These are phyloP conservation scores for Cryomyces minteri DNA, from an alignment of 495 filamentous ascomycete genomes.

Conservation along the genomic window DNA sequence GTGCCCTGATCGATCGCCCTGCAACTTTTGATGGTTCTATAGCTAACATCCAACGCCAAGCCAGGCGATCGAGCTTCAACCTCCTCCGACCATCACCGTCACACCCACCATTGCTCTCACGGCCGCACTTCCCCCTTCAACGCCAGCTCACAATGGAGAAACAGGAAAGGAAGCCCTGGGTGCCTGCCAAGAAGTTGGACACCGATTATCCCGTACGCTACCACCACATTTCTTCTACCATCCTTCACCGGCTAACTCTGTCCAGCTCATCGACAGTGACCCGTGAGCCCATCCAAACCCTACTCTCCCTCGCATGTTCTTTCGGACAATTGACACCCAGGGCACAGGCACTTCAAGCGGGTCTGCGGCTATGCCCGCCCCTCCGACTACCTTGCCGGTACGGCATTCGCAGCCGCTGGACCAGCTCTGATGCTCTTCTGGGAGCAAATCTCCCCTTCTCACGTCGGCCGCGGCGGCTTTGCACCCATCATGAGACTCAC, in stretches of 20 bases:
- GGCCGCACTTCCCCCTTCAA: background rate
- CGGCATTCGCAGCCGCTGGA: conserved; percentile 41
- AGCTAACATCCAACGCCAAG: too few relatives aligned
- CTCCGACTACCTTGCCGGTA: conserved; percentile 60
- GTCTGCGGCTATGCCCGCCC: conserved; percentile 72
- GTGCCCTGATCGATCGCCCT: too few relatives aligned
- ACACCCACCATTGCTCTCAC: background rate
- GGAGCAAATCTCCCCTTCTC: conserved; percentile 70
- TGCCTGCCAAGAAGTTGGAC: conserved; percentile 55
- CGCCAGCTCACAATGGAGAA: conserved; percentile 5
- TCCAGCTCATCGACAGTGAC: conserved; percentile 90
- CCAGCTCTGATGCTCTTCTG: conserved; percentile 55
- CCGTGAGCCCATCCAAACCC: conserved; percentile 43
- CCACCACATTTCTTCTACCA: background rate
- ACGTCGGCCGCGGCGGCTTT: conserved; percentile 63
- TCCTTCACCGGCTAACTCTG: conserved; percentile 8
- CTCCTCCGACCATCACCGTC: background rate
- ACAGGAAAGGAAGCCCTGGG: conserved; percentile 28
- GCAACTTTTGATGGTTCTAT: too few relatives aligned
- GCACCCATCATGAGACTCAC: conserved; percentile 64
- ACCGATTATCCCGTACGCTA: conserved; percentile 63
- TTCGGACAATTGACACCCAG: background rate
- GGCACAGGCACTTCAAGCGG: conserved; percentile 64
- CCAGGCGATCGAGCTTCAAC: background rate
- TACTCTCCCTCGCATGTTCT: conserved; percentile 2